Evolutionary conservation across 2,329 filamentous ascomycete species (phyloP).

Genomic region (Emydomyces testavorans): DNA sequence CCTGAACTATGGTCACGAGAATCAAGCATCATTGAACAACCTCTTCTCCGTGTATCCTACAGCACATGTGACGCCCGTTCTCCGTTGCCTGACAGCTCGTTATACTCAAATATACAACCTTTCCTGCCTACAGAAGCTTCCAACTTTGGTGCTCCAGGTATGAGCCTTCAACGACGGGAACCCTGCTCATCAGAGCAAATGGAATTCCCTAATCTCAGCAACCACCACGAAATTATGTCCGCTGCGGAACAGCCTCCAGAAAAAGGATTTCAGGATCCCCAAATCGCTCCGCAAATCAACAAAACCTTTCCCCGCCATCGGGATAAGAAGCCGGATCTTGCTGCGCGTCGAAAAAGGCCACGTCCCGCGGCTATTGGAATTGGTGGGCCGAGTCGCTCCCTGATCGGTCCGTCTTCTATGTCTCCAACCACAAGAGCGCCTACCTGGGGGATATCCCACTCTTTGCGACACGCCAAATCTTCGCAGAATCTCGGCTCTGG

Average conservation of each 20-base stretch:
- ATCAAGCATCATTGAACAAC: background rate
- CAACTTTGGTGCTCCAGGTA: background rate
- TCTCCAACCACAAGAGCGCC: conserved; percentile 32
- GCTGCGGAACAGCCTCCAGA: background rate
- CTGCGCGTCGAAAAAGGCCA: conserved; percentile 37
- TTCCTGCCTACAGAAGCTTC: background rate
- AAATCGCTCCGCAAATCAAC: background rate
- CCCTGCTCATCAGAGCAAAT: background rate
- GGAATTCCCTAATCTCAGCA: background rate
- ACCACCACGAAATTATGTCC: background rate
- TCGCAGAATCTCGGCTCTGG: conserved; percentile 30
- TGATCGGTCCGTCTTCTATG: conserved; percentile 28
- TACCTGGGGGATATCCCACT: conserved; percentile 27
- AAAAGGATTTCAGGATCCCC: background rate
- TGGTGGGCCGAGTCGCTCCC: conserved; percentile 10
- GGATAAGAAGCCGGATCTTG: conserved; percentile 36
- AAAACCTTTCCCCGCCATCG: conserved; percentile 11
- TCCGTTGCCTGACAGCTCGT: background rate
- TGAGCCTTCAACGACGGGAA: background rate
- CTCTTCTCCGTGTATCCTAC: conserved; percentile 3
- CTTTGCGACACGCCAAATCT: conserved; percentile 38
- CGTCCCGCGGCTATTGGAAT: conserved; percentile 38
- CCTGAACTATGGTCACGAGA: background rate
- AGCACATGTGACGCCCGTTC: background rate
- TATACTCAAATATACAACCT: conserved; percentile 4